phyloP scores from a whole-genome alignment of 2,329 filamentous ascomycete species.

The Diaporthe vexans region DNA sequence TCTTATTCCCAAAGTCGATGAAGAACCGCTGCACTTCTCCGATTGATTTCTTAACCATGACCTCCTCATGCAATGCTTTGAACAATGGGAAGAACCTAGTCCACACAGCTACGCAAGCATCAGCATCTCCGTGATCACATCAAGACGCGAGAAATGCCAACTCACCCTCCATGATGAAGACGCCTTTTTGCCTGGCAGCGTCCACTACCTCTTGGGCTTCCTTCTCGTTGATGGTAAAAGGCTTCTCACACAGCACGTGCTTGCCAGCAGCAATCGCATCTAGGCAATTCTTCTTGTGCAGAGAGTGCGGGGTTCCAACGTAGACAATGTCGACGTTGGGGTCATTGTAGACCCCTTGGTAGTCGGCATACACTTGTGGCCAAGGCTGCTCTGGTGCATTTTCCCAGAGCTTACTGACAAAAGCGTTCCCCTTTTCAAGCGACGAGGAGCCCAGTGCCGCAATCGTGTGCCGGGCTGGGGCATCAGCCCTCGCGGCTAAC shows the following conservation, averaged over 20 bases:
- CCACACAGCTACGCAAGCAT: conserved; percentile 49
- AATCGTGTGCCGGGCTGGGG: conserved; percentile 27
- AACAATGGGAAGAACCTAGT: conserved; percentile 53
- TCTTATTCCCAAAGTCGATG: conserved; percentile 49
- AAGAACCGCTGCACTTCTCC: conserved; percentile 48
- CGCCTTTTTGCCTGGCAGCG: conserved; percentile 49
- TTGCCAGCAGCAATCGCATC: conserved; percentile 53
- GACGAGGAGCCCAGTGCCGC: conserved; percentile 35
- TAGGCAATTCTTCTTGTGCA: conserved; percentile 53
- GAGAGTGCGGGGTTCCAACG: conserved; percentile 53
- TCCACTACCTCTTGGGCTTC: conserved; percentile 48
- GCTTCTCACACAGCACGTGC: conserved; percentile 55
- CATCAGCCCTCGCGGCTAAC: conserved; percentile 16
- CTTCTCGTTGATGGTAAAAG: conserved; percentile 51
- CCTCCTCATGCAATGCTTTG: conserved; percentile 47
- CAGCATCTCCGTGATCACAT: conserved; percentile 45
- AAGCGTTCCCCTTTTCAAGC: conserved; percentile 30
- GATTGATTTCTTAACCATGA: conserved; percentile 43
- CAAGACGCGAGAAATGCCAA: background rate
- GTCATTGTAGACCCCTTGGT: conserved; percentile 51
- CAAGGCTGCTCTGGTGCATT: conserved; percentile 3
- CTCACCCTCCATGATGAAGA: conserved; percentile 52
- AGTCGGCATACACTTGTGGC: conserved; percentile 46
- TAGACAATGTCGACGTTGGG: conserved; percentile 53
- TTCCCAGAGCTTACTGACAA: conserved; percentile 22